Evolutionary conservation across 768 basidiomycete genomes (phyloP).

Genomic region (Candolleomyces efflorescens): DNA sequence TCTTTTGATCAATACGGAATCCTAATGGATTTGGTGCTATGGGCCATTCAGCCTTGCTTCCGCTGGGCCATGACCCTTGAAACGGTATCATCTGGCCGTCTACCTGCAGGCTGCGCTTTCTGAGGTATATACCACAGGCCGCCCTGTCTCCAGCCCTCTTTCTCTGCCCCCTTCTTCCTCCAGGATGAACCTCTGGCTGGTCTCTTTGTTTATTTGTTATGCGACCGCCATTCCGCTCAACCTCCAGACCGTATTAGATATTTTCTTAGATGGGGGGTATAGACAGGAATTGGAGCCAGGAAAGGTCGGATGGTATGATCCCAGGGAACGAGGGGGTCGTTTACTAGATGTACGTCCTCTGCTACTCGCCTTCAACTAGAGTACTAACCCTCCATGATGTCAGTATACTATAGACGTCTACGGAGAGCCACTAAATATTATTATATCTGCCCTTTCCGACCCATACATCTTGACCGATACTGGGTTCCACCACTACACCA

Average conservation of each 20-base stretch:
- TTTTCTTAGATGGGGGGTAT: neutral
- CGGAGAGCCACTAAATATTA: conserved; percentile 83
- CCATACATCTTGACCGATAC: conserved; percentile 72
- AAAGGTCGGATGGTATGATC: conserved; percentile 52
- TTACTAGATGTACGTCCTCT: conserved; percentile 63
- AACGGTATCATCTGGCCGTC: neutral
- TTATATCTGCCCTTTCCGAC: conserved; percentile 76
- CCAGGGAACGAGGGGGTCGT: conserved; percentile 66
- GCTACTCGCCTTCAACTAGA: neutral
- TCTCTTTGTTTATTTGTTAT: neutral
- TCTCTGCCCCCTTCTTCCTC: neutral
- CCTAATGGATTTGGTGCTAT: no score
- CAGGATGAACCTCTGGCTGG: neutral
- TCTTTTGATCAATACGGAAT: no score
- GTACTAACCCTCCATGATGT: conserved; percentile 2
- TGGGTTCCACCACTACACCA: conserved; percentile 68
- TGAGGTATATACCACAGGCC: neutral
- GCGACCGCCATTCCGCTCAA: neutral
- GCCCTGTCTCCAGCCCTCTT: neutral
- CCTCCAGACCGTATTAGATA: neutral
- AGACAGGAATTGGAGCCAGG: neutral
- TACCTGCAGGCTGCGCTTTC: neutral
- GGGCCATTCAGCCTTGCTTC: no score
- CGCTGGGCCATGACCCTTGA: neutral
- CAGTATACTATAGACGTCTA: conserved; percentile 61